Percentiles rank a stretch among this genome's conserved stretches.
Evolutionary conservation across 768 basidiomycete species (phyloP).

Genomic region (Candolleomyces efflorescens): DNA sequence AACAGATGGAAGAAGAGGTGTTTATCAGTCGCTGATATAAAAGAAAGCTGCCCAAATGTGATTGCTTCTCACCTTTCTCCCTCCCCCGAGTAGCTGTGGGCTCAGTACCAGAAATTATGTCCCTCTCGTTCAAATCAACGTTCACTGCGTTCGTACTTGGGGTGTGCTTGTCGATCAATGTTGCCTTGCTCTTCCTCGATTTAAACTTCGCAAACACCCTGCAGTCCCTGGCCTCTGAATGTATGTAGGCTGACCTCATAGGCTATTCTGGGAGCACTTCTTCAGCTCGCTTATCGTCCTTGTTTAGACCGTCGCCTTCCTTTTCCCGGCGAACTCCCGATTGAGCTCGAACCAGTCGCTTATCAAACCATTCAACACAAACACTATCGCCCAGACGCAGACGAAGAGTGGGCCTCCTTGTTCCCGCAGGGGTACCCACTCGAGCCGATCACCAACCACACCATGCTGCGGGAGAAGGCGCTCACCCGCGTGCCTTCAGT

Average conservation of each 20-base stretch:
- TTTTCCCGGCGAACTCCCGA: neutral
- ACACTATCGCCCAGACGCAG: neutral
- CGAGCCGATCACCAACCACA: neutral
- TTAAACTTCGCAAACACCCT: neutral
- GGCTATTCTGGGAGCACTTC: neutral
- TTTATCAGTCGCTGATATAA: too few relatives aligned
- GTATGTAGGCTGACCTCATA: neutral
- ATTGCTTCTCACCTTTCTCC: too few relatives aligned
- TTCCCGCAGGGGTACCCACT: neutral
- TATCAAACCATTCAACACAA: neutral
- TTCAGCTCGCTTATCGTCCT: neutral
- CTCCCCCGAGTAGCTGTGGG: too few relatives aligned
- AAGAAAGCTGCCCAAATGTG: too few relatives aligned
- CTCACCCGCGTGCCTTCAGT: neutral
- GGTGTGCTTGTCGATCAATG: neutral
- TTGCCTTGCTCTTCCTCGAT: neutral
- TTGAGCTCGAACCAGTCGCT: neutral
- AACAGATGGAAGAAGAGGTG: too few relatives aligned
- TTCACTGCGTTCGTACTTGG: neutral
- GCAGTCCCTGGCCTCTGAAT: neutral
- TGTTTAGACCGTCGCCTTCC: neutral
- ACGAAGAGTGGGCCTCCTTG: neutral
- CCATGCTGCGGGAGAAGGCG: neutral
- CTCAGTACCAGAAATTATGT: too few relatives aligned
- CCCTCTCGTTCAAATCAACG: neutral